These are phyloP conservation scores for Neurospora intermedia DNA, from an alignment of 495 filamentous ascomycete genomes.

Conservation along the genomic window DNA sequence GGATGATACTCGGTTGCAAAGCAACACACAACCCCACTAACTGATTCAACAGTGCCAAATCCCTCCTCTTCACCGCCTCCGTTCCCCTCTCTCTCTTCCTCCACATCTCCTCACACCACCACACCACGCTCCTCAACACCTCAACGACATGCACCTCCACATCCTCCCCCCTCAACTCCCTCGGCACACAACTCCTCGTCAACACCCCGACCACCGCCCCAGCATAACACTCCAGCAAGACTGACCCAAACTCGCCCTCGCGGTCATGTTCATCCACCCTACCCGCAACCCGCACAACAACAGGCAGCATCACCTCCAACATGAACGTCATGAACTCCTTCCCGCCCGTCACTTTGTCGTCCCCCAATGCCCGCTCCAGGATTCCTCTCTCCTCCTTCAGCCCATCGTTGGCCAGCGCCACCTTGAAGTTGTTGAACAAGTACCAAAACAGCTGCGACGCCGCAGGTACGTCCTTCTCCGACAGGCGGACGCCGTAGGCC, in stretches of 20 bases:
- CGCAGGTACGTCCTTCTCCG: constrained; percentile 30
- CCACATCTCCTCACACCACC: constrained; percentile 6
- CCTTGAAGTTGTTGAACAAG: constrained; percentile 39
- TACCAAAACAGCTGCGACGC: constrained; percentile 39
- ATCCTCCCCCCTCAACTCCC: constrained; percentile 15
- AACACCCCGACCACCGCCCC: constrained; percentile 19
- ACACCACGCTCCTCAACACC: constrained; percentile 12
- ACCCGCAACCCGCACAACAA: constrained; percentile 22
- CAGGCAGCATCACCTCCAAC: constrained; percentile 32
- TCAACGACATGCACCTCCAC: constrained; percentile 11
- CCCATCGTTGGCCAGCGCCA: constrained; percentile 32
- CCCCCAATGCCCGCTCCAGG: constrained; percentile 5
- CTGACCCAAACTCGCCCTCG: neutral
- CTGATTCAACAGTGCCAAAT: neutral
- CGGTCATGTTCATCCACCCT: neutral
- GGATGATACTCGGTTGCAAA: neutral
- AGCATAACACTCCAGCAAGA: constrained; percentile 30
- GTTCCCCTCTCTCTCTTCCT: neutral
- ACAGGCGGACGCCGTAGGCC: constrained; percentile 36
- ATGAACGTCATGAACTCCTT: constrained; percentile 35
- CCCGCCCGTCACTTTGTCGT: neutral
- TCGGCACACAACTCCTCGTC: constrained; percentile 14
- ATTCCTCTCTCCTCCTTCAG: constrained; percentile 28
- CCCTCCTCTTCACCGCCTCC: neutral
- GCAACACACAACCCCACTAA: neutral